Evolutionary conservation across 2,329 filamentous ascomycete species (phyloP).

Genomic region (Thelonectria rubi): DNA sequence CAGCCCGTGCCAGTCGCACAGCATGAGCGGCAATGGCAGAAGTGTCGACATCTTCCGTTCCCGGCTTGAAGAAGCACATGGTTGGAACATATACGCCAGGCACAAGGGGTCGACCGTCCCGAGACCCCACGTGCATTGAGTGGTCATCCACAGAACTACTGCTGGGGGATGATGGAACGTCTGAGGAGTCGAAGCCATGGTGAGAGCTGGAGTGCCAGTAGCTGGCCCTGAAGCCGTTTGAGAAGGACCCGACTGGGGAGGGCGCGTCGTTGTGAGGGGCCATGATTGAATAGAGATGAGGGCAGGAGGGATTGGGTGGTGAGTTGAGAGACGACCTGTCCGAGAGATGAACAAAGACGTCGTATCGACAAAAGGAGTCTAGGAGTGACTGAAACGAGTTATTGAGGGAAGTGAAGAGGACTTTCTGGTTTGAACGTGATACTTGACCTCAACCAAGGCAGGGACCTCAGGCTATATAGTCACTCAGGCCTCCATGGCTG

Average conservation of each 20-base stretch:
- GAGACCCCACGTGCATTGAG: slow-evolving; percentile 46
- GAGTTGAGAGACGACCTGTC: background rate
- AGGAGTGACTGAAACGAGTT: background rate
- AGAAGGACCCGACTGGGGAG: slow-evolving; percentile 34
- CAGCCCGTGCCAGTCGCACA: slow-evolving; percentile 76
- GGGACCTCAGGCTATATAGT: slow-evolving; percentile 13
- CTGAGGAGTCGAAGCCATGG: slow-evolving; percentile 40
- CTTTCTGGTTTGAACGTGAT: slow-evolving; percentile 13
- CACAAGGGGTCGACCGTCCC: slow-evolving; percentile 50
- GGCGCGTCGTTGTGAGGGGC: slow-evolving; percentile 38
- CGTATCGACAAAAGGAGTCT: background rate
- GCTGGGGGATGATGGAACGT: slow-evolving; percentile 50
- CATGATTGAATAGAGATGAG: slow-evolving; percentile 22
- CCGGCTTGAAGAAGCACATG: slow-evolving; percentile 74
- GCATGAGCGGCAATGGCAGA: slow-evolving; percentile 68
- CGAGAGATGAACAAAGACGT: background rate
- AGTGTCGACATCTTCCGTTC: slow-evolving; percentile 73
- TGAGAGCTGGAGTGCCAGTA: slow-evolving; percentile 45
- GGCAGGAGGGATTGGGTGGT: background rate
- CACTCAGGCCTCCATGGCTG: background rate
- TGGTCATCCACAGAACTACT: slow-evolving; percentile 53
- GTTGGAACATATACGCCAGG: slow-evolving; percentile 77
- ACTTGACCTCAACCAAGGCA: slow-evolving; percentile 1
- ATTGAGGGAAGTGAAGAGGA: no score
- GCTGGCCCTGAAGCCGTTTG: slow-evolving; percentile 46